Evolutionary conservation across 2,329 filamentous ascomycete genomes (phyloP).

Genomic region (Emergomyces africanus): DNA sequence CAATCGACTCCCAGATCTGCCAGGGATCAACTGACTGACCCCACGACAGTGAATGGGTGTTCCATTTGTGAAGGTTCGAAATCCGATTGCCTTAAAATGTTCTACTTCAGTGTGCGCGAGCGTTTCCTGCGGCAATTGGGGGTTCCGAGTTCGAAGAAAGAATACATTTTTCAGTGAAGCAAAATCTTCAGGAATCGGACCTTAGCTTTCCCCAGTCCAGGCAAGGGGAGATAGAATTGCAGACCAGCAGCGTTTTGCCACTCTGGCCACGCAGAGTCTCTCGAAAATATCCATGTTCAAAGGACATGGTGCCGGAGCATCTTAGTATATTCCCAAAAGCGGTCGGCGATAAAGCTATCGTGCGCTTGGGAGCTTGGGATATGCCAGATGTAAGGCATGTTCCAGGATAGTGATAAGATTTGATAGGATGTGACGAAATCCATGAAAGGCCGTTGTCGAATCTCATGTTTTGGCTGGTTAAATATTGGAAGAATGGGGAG

Average conservation of each 20-base stretch:
- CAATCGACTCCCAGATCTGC: background rate
- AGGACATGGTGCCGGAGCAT: background rate
- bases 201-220: background rate
- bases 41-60: background rate
- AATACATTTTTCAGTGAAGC: background rate
- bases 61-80: background rate
- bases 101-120: background rate
- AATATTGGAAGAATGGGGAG: background rate
- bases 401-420: too few relatives aligned
- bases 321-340: background rate
- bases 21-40: background rate
- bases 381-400: background rate
- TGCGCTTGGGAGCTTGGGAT: background rate
- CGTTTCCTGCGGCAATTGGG: background rate
- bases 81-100: background rate
- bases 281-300: background rate
- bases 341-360: background rate
- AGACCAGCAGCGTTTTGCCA: background rate
- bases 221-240: background rate
- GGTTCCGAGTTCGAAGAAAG: background rate
- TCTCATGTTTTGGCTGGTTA: background rate
- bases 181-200: background rate
- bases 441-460: background rate
- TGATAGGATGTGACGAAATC: background rate
- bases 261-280: background rate